Evolutionary conservation across 441 rosid genomes (phyloP), one percentile per base, ranked within the genome.

Genomic region (Corymbia calophylla): DNA sequence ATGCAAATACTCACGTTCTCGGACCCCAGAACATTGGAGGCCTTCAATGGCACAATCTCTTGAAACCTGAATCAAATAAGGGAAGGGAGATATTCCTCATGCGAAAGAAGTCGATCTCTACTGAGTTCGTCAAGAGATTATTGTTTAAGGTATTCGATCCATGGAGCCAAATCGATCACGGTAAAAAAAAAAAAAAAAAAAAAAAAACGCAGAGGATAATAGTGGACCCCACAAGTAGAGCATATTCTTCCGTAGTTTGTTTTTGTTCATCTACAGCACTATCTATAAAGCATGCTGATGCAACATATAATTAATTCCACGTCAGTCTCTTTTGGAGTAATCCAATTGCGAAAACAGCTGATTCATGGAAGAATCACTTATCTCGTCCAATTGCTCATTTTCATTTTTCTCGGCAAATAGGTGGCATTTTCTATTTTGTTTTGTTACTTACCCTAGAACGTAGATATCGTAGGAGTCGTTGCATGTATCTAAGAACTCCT

Each of bases 1-100:
- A 47, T 82, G 15, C 95, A 91, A 56, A 94, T 91, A 85, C 93
- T 94, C 64, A 88, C 87, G 89, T 95, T 95, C 25, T 94, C 97
- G 15, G 95, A 92, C 82, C 97, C 98, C 85, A 96, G 90, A 35
- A 97, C 97, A 90, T 94, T 96, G 14, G 95, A 93, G 15, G 99
- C 93, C 70, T 92, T 93, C 60, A 97, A 95, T 31, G 98, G 99
- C 91, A 97, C 99, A 39, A 96, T 89, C 89, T 97, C 99, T 94
- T 97, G 99, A 93, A 97, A 96, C 93, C 99, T 95, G 90, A 56
- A 73, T 77, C n/a, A 77, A 39, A 70, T 17, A 48, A 86, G 51
- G 39, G 60, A 23, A 29, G 21, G 87, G 48, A 53, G 18, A 54
- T 88, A 21, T 15, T 17, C 17, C n/a, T 44, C 55, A 32, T 12